Conservation (phyloP, 73 alveolate genomes). For the Paramecium caudatum region DNA sequence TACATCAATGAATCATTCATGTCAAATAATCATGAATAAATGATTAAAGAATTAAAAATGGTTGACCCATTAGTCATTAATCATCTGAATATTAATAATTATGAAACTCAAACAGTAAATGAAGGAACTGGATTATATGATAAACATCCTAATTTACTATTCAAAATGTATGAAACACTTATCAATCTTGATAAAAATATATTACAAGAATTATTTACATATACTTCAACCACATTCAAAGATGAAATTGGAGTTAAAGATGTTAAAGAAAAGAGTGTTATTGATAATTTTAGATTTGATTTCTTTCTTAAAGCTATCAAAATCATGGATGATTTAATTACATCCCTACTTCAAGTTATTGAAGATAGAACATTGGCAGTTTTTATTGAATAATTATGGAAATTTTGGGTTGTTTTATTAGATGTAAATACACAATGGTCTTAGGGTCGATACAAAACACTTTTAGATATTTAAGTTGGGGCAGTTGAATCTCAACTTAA, state of each 20-base stretch:
- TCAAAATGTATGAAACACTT: slow-evolving; percentile 64
- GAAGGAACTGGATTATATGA: slow-evolving; percentile 18
- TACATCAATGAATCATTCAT: slow-evolving; percentile 25
- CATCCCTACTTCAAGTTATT: neutral
- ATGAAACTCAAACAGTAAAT: neutral
- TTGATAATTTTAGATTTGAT: slow-evolving; percentile 64
- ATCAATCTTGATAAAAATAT: slow-evolving; percentile 49
- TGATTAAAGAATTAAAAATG: neutral
- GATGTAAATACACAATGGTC: slow-evolving; percentile 61
- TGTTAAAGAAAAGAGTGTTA: neutral
- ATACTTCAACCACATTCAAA: neutral
- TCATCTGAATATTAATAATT: slow-evolving; percentile 36
- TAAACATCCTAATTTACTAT: slow-evolving; percentile 11
- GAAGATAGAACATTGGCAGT: slow-evolving; percentile 35
- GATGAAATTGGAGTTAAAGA: slow-evolving; percentile 35
- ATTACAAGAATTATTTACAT: slow-evolving; percentile 6
- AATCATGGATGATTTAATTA: slow-evolving; percentile 35
- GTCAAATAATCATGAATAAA: slow-evolving; percentile 35
- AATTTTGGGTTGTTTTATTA: slow-evolving; percentile 35
- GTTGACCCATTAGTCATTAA: slow-evolving; percentile 11
- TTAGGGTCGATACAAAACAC: neutral
- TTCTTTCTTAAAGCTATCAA: neutral
- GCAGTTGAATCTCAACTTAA: neutral
- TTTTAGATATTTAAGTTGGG: slow-evolving; percentile 3
- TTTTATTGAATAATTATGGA: slow-evolving; percentile 55